Evolutionary conservation across 805 yeast genomes (phyloP).

Genomic region (Wickerhamiella brachini): DNA sequence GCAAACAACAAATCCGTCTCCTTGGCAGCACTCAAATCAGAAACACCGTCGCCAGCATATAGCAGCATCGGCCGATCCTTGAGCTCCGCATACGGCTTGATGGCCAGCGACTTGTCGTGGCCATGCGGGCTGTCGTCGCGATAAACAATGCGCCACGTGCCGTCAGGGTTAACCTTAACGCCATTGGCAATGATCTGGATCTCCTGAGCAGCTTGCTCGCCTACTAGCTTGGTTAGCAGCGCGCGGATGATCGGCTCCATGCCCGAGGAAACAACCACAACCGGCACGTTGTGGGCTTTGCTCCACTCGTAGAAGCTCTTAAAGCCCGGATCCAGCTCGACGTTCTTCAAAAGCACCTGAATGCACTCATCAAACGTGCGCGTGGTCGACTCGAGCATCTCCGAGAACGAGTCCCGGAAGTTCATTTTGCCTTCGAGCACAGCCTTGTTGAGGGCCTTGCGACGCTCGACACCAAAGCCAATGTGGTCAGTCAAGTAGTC

Average conservation of each 20-base stretch:
- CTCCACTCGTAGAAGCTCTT: slow-evolving; percentile 72
- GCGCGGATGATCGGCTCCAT: slow-evolving; percentile 86
- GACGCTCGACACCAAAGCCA: slow-evolving; percentile 66
- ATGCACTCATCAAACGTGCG: slow-evolving; percentile 75
- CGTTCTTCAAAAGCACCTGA: slow-evolving; percentile 45
- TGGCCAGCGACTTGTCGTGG: slow-evolving; percentile 83
- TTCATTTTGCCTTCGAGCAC: slow-evolving; percentile 54
- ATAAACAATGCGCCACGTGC: slow-evolving; percentile 72
- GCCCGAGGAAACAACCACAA: slow-evolving; percentile 81
- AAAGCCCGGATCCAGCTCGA: slow-evolving; percentile 84
- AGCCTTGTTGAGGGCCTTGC: slow-evolving; percentile 54
- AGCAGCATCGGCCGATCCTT: slow-evolving; percentile 50
- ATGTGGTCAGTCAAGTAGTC: slow-evolving; percentile 78
- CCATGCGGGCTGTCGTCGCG: slow-evolving; percentile 82
- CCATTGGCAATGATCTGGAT: slow-evolving; percentile 76
- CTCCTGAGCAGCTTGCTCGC: slow-evolving; percentile 54
- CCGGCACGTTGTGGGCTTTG: slow-evolving; percentile 53
- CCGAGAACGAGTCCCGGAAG: slow-evolving; percentile 61
- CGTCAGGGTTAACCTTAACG: slow-evolving; percentile 40
- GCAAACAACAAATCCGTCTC: slow-evolving; percentile 92
- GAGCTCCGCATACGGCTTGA: slow-evolving; percentile 32
- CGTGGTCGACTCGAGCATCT: slow-evolving; percentile 69
- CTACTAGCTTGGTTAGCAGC: slow-evolving; percentile 58
- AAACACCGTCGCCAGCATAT: slow-evolving; percentile 96
- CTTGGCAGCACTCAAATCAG: slow-evolving; percentile 87